Base-by-base conservation (phyloP, 441 rosid genomes). In the Croton setiger region DNA sequence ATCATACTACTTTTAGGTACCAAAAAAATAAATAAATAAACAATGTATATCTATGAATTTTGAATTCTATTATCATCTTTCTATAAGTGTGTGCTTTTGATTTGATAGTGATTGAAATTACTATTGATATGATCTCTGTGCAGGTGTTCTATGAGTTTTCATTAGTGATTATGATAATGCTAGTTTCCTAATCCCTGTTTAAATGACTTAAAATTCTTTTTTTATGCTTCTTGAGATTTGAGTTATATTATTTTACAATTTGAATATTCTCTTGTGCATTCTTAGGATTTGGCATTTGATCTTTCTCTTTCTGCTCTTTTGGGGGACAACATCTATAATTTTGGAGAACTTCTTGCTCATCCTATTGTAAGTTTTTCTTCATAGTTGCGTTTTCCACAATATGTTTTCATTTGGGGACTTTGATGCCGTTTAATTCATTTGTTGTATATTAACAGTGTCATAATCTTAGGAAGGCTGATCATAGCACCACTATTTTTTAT, bases 341-440 rank as follows among this genome's bases (percentile, higher is more conserved):
- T 92, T 59, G 99, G 98, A 39, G 99, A 95, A 83, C 79, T 95
- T 73, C 92, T 95, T 75, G 99, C 99, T 47, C 99, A 95, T 86
- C 99, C 99, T 49, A 78, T 95, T 72, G 99, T 95, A 87, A 90
- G 98, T 68, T 60, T 54, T 10, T 51, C 71, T 60, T 74, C 35
- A 12, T 71, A 5, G 43, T 14, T 52, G 4, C 1, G 44, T 62
- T 12, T 49, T 60, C 39, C 10, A 11, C 6, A 23, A 33, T 44
- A 17, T 13, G 21, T 48, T 7, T 55, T 31, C 1, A 12, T 27
- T 18, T 20, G 20, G 9, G 33, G 33, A 21, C 57, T 20, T 9
- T n/a, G n/a, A 0, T 9, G 0, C 10, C 31, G 9, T 53, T 2
- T 53, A 21, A 53, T 3, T 20, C 27, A 9, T 55, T 13, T 27